Base-by-base conservation (phyloP, 352 stramenopile species). In the Phytophthora idaei region DNA sequence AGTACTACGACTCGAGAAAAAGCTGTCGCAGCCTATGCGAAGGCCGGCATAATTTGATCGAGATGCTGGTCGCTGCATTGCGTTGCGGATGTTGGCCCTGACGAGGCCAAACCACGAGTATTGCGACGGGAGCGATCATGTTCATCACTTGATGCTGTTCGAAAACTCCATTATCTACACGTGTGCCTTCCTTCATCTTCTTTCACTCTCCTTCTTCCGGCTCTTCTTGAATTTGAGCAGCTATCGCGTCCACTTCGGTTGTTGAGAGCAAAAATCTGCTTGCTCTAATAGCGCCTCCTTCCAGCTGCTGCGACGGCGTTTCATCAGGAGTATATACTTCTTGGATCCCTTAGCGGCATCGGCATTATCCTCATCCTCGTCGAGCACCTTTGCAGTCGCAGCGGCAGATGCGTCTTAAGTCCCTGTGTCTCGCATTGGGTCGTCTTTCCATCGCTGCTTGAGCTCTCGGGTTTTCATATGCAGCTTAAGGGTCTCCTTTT, bases 401-500 rank as follows among this genome's bases (percentile, higher is more conserved):
- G 75, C 62, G 8, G 75, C 71, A 27, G 69, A 73, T 17, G 62
- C 64, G 17, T 75, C 56, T 34, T 72, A 76, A 4, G 60, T 66
- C 9, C 66, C 48, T 9, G 76, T 72, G 14, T 57, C 57, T 42
- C 49, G 51, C 15, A 57, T 49, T 11, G 56, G 15, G 4, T 67
- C 49, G 10, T 69, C 55, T 14, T 32, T 82, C 74, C 34, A 92
- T 69, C 53, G 74, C 53, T 86, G 85, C 52, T 86, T 86, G 12
- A 90, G 68, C 49, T 80, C 65, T 4, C 84, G 78, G 53, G 77
- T 86, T 55, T 90, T 77, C 21, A 90, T 76, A 6, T 86, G 73
- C 37, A 90, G 71, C 52, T 89, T 73, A 25, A 90, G 50, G 48
- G 89, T 90, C 61, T 89, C 80, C 48, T 90, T 87, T 63, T 90